Evolutionary conservation across 495 filamentous ascomycete species (phyloP).

Genomic region (Neurospora sp.): DNA sequence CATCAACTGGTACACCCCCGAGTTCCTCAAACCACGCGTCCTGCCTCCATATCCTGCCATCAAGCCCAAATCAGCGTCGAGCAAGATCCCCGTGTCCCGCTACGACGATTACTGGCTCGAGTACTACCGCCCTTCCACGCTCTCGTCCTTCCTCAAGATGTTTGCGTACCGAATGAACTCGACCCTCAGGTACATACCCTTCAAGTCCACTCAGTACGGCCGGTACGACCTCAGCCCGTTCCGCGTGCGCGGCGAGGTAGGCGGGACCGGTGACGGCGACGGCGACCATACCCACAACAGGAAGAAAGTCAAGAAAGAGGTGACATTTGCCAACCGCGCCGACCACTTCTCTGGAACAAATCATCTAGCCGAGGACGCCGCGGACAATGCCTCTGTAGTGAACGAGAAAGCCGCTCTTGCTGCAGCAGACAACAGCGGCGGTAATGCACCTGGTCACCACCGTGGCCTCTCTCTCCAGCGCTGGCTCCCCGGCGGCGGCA

Average conservation of each 20-base stretch:
- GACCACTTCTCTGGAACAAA: background rate
- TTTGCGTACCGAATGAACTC: slow-evolving; percentile 88
- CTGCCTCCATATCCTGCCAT: slow-evolving; percentile 39
- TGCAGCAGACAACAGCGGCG: background rate
- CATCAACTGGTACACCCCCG: slow-evolving; percentile 81
- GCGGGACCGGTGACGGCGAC: slow-evolving; percentile 13
- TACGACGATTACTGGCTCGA: slow-evolving; percentile 99
- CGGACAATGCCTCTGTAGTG: slow-evolving; percentile 27
- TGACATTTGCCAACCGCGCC: slow-evolving; percentile 45
- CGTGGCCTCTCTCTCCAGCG: slow-evolving; percentile 40
- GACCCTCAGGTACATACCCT: slow-evolving; percentile 67
- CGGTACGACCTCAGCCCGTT: slow-evolving; percentile 78
- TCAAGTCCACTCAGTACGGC: slow-evolving; percentile 57
- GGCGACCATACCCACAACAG: slow-evolving; percentile 37
- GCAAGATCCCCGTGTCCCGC: slow-evolving; percentile 48
- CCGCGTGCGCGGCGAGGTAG: slow-evolving; percentile 52
- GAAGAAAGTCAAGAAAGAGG: slow-evolving; percentile 46
- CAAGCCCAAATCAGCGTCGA: slow-evolving; percentile 20
- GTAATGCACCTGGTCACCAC: background rate
- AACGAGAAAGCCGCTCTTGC: slow-evolving; percentile 23
- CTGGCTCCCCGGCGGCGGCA: slow-evolving; percentile 38
- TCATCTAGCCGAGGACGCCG: slow-evolving; percentile 17
- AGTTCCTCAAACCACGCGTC: slow-evolving; percentile 52
- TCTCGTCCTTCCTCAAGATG: slow-evolving; percentile 81
- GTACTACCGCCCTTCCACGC: slow-evolving; percentile 78